Conservation (phyloP, 495 filamentous ascomycete genomes). For the Penicillium crystallinum region DNA sequence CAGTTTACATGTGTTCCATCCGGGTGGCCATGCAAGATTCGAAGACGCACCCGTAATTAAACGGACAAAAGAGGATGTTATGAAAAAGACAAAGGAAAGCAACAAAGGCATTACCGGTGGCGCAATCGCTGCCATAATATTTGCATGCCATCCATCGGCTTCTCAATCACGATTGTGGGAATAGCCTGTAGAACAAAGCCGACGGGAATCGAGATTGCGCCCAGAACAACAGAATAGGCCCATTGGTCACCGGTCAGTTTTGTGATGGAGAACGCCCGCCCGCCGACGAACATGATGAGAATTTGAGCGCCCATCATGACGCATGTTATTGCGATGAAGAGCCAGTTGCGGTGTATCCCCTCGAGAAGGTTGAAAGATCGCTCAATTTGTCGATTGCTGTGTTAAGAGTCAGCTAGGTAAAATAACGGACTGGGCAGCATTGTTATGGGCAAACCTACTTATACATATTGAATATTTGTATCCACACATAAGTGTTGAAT, state of each 20-base stretch:
- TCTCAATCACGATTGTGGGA: background rate
- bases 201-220: slow-evolving; percentile 55
- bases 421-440: too few relatives aligned
- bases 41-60: background rate
- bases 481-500: slow-evolving; percentile 78
- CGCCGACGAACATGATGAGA: slow-evolving; percentile 62
- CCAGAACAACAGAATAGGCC: slow-evolving; percentile 59
- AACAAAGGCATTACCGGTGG: background rate
- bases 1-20: slow-evolving; percentile 36
- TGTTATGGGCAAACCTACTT: slow-evolving; percentile 1
- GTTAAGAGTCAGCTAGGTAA: slow-evolving; percentile 19
- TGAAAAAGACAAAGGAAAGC: too few relatives aligned
- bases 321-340: slow-evolving; percentile 64
- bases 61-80: background rate
- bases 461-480: slow-evolving; percentile 75
- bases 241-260: slow-evolving; percentile 53
- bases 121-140: background rate
- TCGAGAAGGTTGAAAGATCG: slow-evolving; percentile 78
- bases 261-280: slow-evolving; percentile 50
- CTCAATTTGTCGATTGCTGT: slow-evolving; percentile 61
- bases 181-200: slow-evolving; percentile 24
- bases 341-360: slow-evolving; percentile 63
- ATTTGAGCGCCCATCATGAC: slow-evolving; percentile 69
- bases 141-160: background rate
- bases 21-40: slow-evolving; percentile 30